Evolutionary conservation across 306 rosid species (phyloP), one percentile per base, ranked within the genome.

Genomic region (Pterocarpus macrocarpus): DNA sequence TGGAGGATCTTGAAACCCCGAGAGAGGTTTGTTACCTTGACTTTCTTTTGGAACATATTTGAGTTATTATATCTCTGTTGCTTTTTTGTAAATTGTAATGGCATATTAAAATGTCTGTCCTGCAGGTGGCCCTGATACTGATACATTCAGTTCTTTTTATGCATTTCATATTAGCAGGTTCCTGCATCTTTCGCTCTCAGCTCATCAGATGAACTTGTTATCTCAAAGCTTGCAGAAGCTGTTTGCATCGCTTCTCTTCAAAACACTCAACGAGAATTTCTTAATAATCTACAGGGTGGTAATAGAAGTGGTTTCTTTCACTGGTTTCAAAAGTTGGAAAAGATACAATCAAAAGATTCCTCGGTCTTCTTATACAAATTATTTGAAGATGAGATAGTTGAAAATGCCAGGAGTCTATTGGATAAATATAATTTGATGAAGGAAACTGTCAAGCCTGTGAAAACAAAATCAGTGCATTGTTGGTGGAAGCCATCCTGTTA

Each of bases 91-190:
- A 89, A 89, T 87, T 52, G 89, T 91, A 86, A 91, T 90, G 68
- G 84, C 86, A 86, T 84, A 84, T 30, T 84, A 91, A 80, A 58
- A 89, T 89, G 85, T 88, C 83, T 90, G 83, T 88, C 80, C 83
- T 95, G 99, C 97, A 95, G 95, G 97, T 93, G 88, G 80, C 83
- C 89, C 87, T 92, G 91, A 88, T 90, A 95, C 97, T 95, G 97
- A 95, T 90, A 50, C 80, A 62, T 91, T 92, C 87, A 43, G 97
- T 95, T 92, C 91, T 95, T 91, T 94, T 87, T 92, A 85, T 92
- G 88, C 94, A 85, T 92, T 91, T 93, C 88, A 76, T 93, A 76
- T 90, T 81, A 89, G 91, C 97, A 95, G 99, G 99, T 95, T 76
- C 77, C 89, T 80, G 88, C 89, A 82, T 90, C 93, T 47, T 88